Evolutionary conservation across 345 rosid species (phyloP).

Genomic region (Melaleuca alternifolia): DNA sequence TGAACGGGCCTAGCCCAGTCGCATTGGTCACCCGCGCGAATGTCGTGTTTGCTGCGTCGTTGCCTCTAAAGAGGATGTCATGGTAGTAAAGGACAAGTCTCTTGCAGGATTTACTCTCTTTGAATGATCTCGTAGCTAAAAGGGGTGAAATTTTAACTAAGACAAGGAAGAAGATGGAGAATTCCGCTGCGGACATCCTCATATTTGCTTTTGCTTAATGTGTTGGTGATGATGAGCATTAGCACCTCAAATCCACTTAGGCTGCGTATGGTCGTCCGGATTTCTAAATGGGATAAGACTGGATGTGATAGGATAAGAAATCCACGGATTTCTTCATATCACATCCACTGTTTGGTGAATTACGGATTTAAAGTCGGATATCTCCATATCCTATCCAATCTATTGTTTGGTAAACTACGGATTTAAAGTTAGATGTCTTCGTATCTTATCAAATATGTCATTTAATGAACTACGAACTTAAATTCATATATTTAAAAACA

Average conservation of each 20-base stretch:
- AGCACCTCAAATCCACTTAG: background rate
- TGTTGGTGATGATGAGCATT: background rate
- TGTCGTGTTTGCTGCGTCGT: slow-evolving; percentile 32
- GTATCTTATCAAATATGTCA: no score
- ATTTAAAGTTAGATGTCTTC: no score
- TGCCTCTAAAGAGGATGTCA: slow-evolving; percentile 38
- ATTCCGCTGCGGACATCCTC: background rate
- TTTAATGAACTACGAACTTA: no score
- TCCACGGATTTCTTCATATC: no score
- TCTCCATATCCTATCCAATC: no score
- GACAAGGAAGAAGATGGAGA: slow-evolving; percentile 19
- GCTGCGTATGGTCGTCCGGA: no score
- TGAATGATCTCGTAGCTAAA: background rate
- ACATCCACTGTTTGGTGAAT: no score
- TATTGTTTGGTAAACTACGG: no score
- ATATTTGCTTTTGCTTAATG: background rate
- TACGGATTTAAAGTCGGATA: no score
- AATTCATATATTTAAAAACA: no score
- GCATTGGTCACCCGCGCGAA: slow-evolving; percentile 16
- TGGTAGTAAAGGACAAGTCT: slow-evolving; percentile 38
- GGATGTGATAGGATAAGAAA: no score
- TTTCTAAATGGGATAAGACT: no score
- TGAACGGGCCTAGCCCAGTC: slow-evolving; percentile 26
- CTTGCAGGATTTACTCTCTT: slow-evolving; percentile 37
- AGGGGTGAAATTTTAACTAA: slow-evolving; percentile 36